These are phyloP conservation scores for Fusarium mundagurra DNA, from an alignment of 2,329 filamentous ascomycete genomes.

Conservation along the genomic window DNA sequence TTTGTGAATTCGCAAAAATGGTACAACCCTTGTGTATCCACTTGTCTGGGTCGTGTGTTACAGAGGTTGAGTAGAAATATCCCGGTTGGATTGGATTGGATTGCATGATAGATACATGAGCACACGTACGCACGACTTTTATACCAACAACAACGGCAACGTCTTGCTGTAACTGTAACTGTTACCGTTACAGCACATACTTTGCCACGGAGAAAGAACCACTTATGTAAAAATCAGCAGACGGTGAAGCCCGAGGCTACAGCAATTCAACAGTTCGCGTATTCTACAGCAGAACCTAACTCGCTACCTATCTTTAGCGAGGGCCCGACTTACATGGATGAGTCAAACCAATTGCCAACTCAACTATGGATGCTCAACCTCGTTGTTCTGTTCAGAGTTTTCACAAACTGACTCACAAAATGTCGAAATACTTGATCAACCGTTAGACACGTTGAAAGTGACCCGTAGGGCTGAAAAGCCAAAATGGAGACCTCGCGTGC, in stretches of 20 bases:
- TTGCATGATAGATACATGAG: background rate
- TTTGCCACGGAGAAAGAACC: constrained; percentile 1
- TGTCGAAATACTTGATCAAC: background rate
- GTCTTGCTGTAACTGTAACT: background rate
- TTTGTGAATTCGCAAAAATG: background rate
- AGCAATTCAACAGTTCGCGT: background rate
- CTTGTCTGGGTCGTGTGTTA: background rate
- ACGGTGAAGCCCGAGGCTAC: constrained; percentile 17
- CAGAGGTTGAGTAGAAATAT: background rate
- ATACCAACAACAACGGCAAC: background rate
- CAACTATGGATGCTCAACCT: background rate
- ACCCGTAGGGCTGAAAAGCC: constrained; percentile 23
- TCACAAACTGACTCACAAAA: constrained; percentile 6
- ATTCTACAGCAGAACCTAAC: background rate
- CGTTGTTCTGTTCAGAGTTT: background rate
- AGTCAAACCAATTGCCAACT: constrained; percentile 4
- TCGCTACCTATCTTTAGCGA: background rate
- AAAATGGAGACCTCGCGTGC: constrained; percentile 7
- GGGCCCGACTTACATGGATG: constrained; percentile 17
- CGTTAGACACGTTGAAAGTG: background rate
- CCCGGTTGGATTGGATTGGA: background rate
- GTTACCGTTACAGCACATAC: background rate
- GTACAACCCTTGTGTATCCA: constrained; percentile 1
- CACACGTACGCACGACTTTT: background rate
- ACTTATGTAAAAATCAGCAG: constrained; percentile 9